These are phyloP conservation scores for Metschnikowia vanudenii DNA, from an alignment of 805 yeast genomes.

Conservation along the genomic window DNA sequence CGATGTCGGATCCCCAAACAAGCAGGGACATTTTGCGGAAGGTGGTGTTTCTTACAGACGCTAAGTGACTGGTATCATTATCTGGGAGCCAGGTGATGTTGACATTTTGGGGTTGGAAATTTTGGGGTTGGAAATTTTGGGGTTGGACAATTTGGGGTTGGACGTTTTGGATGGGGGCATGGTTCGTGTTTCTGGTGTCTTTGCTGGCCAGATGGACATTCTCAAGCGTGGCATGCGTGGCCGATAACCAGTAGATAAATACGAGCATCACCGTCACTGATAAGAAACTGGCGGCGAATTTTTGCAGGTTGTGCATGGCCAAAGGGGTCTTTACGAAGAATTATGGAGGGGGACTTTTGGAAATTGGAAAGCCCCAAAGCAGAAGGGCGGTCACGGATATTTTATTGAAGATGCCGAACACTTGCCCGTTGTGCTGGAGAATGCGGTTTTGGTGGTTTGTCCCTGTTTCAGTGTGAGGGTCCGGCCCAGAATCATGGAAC, in stretches of 20 bases:
- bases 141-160: neutral
- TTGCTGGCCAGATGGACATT: neutral
- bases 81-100: too few relatives aligned
- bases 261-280: neutral
- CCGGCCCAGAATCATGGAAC: too few relatives aligned
- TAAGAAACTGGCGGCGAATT: neutral
- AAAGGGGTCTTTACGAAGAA: too few relatives aligned
- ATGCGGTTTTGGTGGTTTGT: too few relatives aligned
- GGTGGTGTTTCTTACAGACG: neutral
- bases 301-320: neutral
- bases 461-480: too few relatives aligned
- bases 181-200: neutral
- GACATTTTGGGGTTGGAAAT: too few relatives aligned
- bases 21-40: neutral
- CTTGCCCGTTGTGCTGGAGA: neutral
- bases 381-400: too few relatives aligned
- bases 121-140: neutral
- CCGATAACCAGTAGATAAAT: neutral
- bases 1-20: constrained; percentile 7
- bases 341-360: too few relatives aligned
- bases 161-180: neutral
- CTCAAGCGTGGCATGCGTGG: neutral
- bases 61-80: neutral
- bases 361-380: too few relatives aligned
- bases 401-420: neutral